A percentile compares a stretch with the other conserved stretches of the same genome.
Conservation (phyloP, 2,329 filamentous ascomycete species). For the Thermothelomyces thermophilus region DNA sequence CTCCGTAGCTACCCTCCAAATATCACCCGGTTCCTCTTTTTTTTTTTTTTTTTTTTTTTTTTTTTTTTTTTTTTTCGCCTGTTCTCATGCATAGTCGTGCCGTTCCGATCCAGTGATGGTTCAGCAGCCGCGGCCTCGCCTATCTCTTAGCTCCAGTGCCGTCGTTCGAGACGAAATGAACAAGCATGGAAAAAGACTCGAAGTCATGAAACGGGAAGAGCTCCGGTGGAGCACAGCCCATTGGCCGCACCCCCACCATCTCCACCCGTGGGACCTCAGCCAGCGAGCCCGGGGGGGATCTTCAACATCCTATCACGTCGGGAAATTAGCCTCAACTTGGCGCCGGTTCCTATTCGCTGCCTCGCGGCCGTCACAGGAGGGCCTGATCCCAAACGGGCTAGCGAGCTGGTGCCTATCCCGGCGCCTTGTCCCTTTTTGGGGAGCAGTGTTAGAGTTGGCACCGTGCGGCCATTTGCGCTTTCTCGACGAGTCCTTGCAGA, state of each 20-base stretch:
- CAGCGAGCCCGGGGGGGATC: conserved; percentile 15
- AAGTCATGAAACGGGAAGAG: neutral
- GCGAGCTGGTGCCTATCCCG: neutral
- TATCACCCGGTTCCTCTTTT: too few species aligned
- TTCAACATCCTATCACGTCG: conserved; percentile 22
- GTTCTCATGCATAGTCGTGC: too few species aligned
- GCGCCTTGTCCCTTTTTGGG: neutral
- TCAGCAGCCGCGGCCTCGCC: too few species aligned
- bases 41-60: too few species aligned
- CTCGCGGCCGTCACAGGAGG: conserved; percentile 20
- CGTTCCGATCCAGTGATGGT: too few species aligned
- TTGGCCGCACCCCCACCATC: neutral
- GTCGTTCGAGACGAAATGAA: neutral
- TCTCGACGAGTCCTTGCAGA: too few species aligned
- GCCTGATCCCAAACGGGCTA: conserved; percentile 16
- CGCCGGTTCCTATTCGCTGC: conserved; percentile 21
- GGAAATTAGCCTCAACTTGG: conserved; percentile 22
- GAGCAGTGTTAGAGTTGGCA: too few species aligned
- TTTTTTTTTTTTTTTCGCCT: too few species aligned
- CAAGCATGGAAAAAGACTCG: neutral
- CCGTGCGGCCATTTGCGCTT: too few species aligned
- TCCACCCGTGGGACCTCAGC: conserved; percentile 4
- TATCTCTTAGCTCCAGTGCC: neutral
- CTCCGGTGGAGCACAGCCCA: neutral
- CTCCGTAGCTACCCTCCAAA: too few species aligned